Evolutionary conservation across 257 asterid species (phyloP).

Genomic region (Scutellaria minor): DNA sequence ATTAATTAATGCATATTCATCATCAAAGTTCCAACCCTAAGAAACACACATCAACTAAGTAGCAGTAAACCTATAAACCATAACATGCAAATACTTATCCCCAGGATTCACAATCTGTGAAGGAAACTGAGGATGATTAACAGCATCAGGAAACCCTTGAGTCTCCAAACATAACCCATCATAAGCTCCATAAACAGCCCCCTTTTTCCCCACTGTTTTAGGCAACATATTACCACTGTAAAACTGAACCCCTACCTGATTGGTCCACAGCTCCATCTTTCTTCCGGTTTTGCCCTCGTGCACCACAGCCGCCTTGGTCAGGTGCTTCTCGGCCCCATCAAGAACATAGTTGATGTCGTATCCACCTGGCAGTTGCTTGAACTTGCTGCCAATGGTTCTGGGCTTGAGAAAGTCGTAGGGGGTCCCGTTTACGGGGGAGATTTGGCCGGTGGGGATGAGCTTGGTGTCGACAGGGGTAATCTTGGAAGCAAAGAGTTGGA

Average conservation of each 20-base stretch:
- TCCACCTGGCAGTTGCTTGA: slow-evolving; percentile 50
- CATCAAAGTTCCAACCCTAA: not conserved
- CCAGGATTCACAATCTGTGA: slow-evolving; percentile 76
- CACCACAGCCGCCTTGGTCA: slow-evolving; percentile 58
- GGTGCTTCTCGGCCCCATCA: slow-evolving; percentile 45
- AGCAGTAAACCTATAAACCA: slow-evolving; percentile 79
- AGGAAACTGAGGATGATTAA: slow-evolving; percentile 77
- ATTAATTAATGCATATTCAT: not conserved
- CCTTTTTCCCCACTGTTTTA: slow-evolving; percentile 57
- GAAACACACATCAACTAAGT: not conserved
- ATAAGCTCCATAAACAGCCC: slow-evolving; percentile 51
- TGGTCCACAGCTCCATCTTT: slow-evolving; percentile 82
- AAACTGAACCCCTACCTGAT: slow-evolving; percentile 81
- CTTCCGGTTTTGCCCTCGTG: slow-evolving; percentile 59
- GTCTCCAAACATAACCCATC: slow-evolving; percentile 78
- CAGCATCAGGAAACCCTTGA: slow-evolving; percentile 89
- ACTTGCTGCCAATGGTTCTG: slow-evolving; percentile 49
- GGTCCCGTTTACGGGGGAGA: slow-evolving; percentile 54
- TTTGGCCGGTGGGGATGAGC: slow-evolving; percentile 78
- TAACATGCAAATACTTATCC: slow-evolving; percentile 55
- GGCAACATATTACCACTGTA: slow-evolving; percentile 69
- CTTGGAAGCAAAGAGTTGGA: slow-evolving; percentile 59
- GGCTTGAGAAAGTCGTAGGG: slow-evolving; percentile 66
- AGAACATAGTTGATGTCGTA: slow-evolving; percentile 80
- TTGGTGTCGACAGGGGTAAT: slow-evolving; percentile 64